Evolutionary conservation across 805 yeast species (phyloP), one percentile per base, ranked within the genome.

Genomic region (Spathaspora girioi): DNA sequence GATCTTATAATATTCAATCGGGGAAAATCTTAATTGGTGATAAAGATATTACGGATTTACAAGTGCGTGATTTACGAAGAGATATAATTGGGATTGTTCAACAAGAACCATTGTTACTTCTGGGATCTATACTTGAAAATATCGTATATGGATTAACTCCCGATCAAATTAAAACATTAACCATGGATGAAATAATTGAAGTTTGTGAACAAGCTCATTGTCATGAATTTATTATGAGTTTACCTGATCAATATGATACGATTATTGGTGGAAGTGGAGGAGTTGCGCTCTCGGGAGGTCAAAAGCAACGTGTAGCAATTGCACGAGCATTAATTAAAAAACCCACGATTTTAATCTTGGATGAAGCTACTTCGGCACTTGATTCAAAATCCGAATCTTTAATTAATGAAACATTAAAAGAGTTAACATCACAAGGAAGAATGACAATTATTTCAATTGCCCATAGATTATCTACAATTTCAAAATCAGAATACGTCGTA

Each of bases 281-380:
- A 0, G 76, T 83, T 1, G 68, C 81, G 26, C 64, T 86, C 19
- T 82, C 88, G 4, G 92, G 91, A 38, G 92, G 92, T 11, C 92
- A 86, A 65, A 84, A 86, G 63, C 92, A 86, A 68, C 77, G 90
- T 58, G 73, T 86, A 42, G 91, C 91, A 7, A 83, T 86, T 66
- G 92, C 92, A 0, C 71, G 92, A 55, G 89, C 89, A 1, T 69
- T 86, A 54, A 80, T 86, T 51, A 83, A 87, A 54, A 76, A 80
- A 52, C 92, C 92, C 7, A 72, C 79, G 45, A 74, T 86, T 18
- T 68, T 86, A 56, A 76, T 86, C 4, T 69, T 86, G 50, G 92
- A 86, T 59, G 92, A 86, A 60, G 87, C 87, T 5, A 82, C 87
- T 0, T 81, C 86, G 2, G 87, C 87, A 1, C 67, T 82, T 38